A percentile compares a stretch with the other conserved stretches of the same genome.
These are phyloP conservation scores for Aspergillus cejpii DNA, from an alignment of 2,329 filamentous ascomycete genomes.

Conservation along the genomic window DNA sequence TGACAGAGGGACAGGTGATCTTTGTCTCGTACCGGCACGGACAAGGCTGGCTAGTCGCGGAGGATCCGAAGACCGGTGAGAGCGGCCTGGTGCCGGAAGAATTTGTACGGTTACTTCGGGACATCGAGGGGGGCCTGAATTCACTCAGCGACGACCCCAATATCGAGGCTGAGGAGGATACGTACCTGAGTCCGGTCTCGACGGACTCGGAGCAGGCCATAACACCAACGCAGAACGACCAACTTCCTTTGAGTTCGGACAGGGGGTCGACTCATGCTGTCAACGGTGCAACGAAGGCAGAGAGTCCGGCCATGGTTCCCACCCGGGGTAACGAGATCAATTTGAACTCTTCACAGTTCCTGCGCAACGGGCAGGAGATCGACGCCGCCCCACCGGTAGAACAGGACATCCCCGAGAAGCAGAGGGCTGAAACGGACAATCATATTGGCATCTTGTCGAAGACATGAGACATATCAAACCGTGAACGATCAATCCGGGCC, in stretches of 20 bases:
- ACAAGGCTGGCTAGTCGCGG: conserved; percentile 93
- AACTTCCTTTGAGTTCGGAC: conserved; percentile 4
- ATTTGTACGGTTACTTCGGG: conserved; percentile 83
- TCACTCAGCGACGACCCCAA: conserved; percentile 56
- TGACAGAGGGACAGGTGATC: conserved; percentile 92
- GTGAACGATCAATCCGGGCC: too few relatives aligned
- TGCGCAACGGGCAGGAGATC: conserved; percentile 5
- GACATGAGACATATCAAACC: conserved; percentile 5
- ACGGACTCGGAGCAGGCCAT: conserved; percentile 32
- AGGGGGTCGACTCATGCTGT: conserved; percentile 10
- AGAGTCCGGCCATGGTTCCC: conserved; percentile 43
- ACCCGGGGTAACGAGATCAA: conserved; percentile 48
- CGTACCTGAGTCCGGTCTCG: conserved; percentile 50
- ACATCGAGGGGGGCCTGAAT: conserved; percentile 85
- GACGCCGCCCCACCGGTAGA: conserved; percentile 37
- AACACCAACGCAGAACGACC: conserved; percentile 28
- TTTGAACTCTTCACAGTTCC: conserved; percentile 19
- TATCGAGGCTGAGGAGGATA: conserved; percentile 42
- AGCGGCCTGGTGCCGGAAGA: conserved; percentile 93
- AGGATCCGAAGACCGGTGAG: conserved; percentile 89
- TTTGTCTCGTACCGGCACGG: conserved; percentile 94
- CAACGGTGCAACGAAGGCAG: conserved; percentile 16
- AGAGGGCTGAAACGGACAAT: conserved; percentile 8
- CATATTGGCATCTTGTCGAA: conserved; percentile 4
- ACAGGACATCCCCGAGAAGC: conserved; percentile 16